Percentiles rank a stretch among this genome's conserved stretches.
phyloP scores from a whole-genome alignment of 192 early-diverging fungal species.

The Polychytrium aggregatum region DNA sequence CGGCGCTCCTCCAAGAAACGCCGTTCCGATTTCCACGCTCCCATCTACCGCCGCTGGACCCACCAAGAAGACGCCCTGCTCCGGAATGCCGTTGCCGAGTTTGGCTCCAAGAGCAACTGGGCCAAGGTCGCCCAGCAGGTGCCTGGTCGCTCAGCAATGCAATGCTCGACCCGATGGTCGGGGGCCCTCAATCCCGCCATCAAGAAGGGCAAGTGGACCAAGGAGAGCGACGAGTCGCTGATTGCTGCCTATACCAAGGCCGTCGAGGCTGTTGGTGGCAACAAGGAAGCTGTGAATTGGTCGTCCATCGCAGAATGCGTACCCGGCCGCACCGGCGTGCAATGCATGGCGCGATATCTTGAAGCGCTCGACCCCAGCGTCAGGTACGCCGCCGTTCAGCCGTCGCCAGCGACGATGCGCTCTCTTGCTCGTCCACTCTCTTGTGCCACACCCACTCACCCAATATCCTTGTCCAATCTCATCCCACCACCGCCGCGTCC shows the following conservation, averaged over 20 bases:
- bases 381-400: slow-evolving; percentile 5
- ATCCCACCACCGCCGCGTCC: no score
- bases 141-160: slow-evolving; percentile 15
- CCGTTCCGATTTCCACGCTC: no score
- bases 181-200: slow-evolving; percentile 20
- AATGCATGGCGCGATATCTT: slow-evolving; percentile 83
- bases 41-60: slow-evolving; percentile 49
- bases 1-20: no score
- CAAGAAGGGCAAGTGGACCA: slow-evolving; percentile 26
- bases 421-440: slow-evolving; percentile 1
- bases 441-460: no score
- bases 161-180: slow-evolving; percentile 19
- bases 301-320: slow-evolving; percentile 68
- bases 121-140: slow-evolving; percentile 12
- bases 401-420: not conserved
- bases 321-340: slow-evolving; percentile 70
- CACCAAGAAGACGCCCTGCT: slow-evolving; percentile 64
- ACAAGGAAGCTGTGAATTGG: slow-evolving; percentile 51
- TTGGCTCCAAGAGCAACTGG: slow-evolving; percentile 25
- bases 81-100: slow-evolving; percentile 52
- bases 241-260: slow-evolving; percentile 8
- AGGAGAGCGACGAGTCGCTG: slow-evolving; percentile 17
- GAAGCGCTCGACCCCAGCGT: slow-evolving; percentile 69
- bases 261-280: not conserved
- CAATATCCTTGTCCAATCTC: no score